Base-by-base conservation (phyloP, 2,329 filamentous ascomycete species). In the Trematosphaeria pertusa region DNA sequence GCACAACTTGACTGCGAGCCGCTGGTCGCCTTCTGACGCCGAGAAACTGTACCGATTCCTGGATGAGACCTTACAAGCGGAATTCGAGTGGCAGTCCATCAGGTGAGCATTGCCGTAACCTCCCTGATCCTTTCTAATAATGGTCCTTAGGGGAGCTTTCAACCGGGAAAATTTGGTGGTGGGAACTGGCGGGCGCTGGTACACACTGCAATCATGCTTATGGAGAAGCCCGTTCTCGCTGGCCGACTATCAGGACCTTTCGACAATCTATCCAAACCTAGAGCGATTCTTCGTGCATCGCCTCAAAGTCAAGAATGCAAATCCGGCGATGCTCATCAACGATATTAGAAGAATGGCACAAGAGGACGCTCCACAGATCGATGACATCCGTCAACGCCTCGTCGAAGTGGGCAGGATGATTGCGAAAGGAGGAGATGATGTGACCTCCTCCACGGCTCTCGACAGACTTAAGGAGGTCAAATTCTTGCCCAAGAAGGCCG, bases 391-490 rank as follows among this genome's bases (percentile, higher is more conserved):
- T 11, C 21, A 28, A 14, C 37, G 49, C 3, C 41, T 61, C 3
- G 33, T 59, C 5, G 41, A 55, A 1, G 46, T 58, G 33, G 53
- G 59, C 17, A 52, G 43, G 41, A 46, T 56, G n/a, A 14, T 61
- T 7, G 21, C 52, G 2, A 53, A 39, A 18, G 22, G 3, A 2
- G 7, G 26, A 3, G 31, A 55, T 6, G 52, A 56, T 21, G 19
- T 17, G 2, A 24, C 14, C 4, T 11, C 52, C n/a, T n/a, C 17
- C 2, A 32, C 28, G 17, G 43, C 56, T 21, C 36, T 61, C 7
- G 24, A 48, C 2, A 14, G 31, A 2, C 53, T 63, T 6, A 34
- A 43, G 22, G 34, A 48, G 17, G 30, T 48, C 5, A 52, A 50
- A 3, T 61, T 58, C 21, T 38, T 60, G 15, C 60, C 60, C 3